A percentile compares a stretch with the other conserved stretches of the same genome.
Conservation (phyloP, 2,329 filamentous ascomycete genomes). For the Aspergillus neoniger region DNA sequence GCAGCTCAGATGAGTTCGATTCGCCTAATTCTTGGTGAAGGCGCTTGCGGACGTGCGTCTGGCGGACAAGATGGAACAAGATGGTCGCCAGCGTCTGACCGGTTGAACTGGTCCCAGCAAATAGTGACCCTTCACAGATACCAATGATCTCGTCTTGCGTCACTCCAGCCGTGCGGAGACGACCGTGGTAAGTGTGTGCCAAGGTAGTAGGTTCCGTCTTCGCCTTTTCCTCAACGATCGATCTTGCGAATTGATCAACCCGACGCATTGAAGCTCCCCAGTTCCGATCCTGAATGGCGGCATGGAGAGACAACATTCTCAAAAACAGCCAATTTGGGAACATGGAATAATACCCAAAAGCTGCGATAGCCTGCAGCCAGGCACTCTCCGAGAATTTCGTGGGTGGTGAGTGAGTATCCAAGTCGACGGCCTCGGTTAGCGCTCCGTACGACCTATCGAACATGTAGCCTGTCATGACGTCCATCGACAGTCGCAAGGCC, state of each 20-base stretch:
- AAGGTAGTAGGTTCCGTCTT: neutral
- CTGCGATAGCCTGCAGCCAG: neutral
- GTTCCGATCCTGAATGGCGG: neutral
- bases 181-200: conserved; percentile 1
- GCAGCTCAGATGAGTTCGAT: neutral
- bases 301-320: neutral
- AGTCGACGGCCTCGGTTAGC: neutral
- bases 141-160: neutral
- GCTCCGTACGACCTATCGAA: conserved; percentile 4
- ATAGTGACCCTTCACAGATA: conserved; percentile 6
- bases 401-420: neutral
- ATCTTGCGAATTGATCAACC: neutral
- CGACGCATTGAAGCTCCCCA: neutral
- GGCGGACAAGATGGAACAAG: conserved; percentile 9
- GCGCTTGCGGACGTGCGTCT: neutral
- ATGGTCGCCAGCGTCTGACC: conserved; percentile 4
- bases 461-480: conserved; percentile 8
- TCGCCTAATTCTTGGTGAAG: neutral
- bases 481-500: neutral
- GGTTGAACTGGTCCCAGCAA: conserved; percentile 5
- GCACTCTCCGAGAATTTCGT: neutral
- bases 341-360: neutral
- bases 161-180: neutral
- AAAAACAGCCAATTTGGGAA: neutral
- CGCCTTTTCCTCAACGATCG: neutral